Percentiles rank a stretch among this genome's conserved stretches.
Evolutionary conservation across 306 rosid species (phyloP).

Genomic region (Sicyos edulis): DNA sequence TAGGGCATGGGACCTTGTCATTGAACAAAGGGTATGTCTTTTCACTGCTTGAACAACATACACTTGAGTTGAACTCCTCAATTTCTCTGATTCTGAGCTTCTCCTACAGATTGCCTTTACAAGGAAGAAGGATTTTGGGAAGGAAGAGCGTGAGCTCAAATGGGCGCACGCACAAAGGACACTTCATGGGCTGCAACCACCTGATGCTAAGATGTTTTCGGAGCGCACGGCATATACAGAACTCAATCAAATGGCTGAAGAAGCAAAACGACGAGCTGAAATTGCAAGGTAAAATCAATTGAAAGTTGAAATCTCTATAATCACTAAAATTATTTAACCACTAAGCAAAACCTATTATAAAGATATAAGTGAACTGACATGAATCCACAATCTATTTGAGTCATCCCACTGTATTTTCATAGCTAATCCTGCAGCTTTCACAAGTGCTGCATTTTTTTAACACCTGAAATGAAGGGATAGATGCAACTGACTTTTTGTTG

Average conservation of each 20-base stretch:
- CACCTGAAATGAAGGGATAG: background rate
- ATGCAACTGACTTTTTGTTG: background rate
- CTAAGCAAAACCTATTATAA: background rate
- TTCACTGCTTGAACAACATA: background rate
- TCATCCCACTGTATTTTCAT: background rate
- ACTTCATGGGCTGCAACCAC: slow-evolving; percentile 83
- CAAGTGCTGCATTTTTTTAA: background rate
- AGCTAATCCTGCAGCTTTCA: background rate
- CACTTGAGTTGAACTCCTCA: background rate
- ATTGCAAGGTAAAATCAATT: slow-evolving; percentile 53
- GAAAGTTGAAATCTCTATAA: background rate
- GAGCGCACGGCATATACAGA: slow-evolving; percentile 48
- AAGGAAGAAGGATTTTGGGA: slow-evolving; percentile 68
- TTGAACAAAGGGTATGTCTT: slow-evolving; percentile 62
- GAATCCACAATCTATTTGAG: background rate
- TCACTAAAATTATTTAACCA: background rate
- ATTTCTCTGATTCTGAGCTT: slow-evolving; percentile 9
- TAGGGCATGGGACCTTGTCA: slow-evolving; percentile 79
- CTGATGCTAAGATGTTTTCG: slow-evolving; percentile 47
- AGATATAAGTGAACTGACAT: slow-evolving; percentile 6
- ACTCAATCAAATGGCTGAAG: slow-evolving; percentile 79
- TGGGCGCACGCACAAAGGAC: slow-evolving; percentile 87
- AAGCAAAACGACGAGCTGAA: slow-evolving; percentile 75
- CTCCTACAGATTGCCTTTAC: slow-evolving; percentile 62
- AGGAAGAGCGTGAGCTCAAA: slow-evolving; percentile 73